Evolutionary conservation across 2,329 filamentous ascomycete genomes (phyloP).

Genomic region (Epichloe bromicola): DNA sequence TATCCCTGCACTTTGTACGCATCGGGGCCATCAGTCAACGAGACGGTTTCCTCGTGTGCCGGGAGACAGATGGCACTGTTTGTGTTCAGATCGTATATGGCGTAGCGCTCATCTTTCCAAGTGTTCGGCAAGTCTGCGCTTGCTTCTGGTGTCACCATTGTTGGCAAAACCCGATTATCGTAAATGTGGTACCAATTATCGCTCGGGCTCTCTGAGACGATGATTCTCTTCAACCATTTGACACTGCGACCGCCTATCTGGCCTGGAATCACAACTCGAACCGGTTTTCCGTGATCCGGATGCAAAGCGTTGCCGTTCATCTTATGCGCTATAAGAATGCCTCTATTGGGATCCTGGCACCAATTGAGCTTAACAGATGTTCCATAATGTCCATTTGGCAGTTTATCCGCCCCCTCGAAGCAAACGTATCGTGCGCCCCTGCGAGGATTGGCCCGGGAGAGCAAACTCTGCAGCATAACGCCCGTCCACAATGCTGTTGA

Average conservation of each 20-base stretch:
- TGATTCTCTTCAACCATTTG: constrained; percentile 79
- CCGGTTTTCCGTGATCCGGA: constrained; percentile 76
- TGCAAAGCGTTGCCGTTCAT: constrained; percentile 78
- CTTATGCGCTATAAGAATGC: constrained; percentile 75
- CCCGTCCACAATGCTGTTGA: constrained; percentile 85
- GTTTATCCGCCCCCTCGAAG: constrained; percentile 79
- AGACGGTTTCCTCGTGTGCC: constrained; percentile 58
- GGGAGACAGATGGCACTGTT: constrained; percentile 77
- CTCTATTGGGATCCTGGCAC: constrained; percentile 70
- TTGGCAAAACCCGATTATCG: constrained; percentile 82
- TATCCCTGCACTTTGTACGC: constrained; percentile 64
- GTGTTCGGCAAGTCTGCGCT: constrained; percentile 59
- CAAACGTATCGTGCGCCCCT: constrained; percentile 69
- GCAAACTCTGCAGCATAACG: constrained; percentile 58
- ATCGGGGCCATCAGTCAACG: constrained; percentile 30
- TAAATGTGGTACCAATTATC: constrained; percentile 95
- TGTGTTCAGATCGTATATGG: constrained; percentile 81
- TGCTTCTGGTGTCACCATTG: constrained; percentile 71
- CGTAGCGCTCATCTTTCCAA: constrained; percentile 84
- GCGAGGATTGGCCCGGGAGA: constrained; percentile 53
- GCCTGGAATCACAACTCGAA: constrained; percentile 74
- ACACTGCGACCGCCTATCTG: constrained; percentile 88
- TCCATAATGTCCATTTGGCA: constrained; percentile 81
- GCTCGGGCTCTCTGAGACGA: constrained; percentile 65
- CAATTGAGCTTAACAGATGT: constrained; percentile 81